These are phyloP conservation scores for Scheffersomyces quercinus DNA, from an alignment of 1,139 yeast species.

Conservation along the genomic window DNA sequence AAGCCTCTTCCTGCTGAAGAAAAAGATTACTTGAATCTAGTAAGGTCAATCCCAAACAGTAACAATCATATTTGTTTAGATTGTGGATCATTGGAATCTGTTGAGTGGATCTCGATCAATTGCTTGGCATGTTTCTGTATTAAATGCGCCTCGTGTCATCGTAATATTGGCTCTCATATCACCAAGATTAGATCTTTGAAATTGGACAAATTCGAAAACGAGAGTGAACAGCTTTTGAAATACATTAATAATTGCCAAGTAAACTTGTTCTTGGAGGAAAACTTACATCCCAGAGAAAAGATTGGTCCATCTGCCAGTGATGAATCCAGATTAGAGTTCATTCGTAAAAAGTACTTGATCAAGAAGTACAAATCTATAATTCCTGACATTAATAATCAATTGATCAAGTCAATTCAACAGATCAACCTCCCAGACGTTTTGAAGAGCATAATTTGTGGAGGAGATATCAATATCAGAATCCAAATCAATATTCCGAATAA, in stretches of 20 bases:
- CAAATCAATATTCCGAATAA: slow-evolving; percentile 25
- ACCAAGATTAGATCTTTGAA: slow-evolving; percentile 52
- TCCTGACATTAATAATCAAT: slow-evolving; percentile 25
- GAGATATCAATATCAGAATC: slow-evolving; percentile 41
- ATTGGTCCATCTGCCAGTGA: slow-evolving; percentile 36
- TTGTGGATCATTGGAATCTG: slow-evolving; percentile 63
- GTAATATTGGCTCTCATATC: slow-evolving; percentile 53
- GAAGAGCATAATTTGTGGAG: slow-evolving; percentile 51
- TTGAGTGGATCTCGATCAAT: slow-evolving; percentile 89
- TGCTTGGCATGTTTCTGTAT: slow-evolving; percentile 74
- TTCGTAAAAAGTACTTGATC: slow-evolving; percentile 50
- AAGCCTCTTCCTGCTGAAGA: slow-evolving; percentile 17
- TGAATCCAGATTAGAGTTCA: slow-evolving; percentile 42
- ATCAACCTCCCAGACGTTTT: slow-evolving; percentile 50
- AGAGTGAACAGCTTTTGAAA: slow-evolving; percentile 38
- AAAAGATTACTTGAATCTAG: slow-evolving; percentile 40
- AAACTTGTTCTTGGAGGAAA: slow-evolving; percentile 40
- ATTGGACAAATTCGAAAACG: slow-evolving; percentile 49
- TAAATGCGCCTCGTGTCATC: slow-evolving; percentile 68
- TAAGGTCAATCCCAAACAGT: slow-evolving; percentile 47
- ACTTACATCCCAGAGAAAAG: slow-evolving; percentile 14
- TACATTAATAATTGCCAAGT: slow-evolving; percentile 41
- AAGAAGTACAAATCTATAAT: slow-evolving; percentile 35
- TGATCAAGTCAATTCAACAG: slow-evolving; percentile 50
- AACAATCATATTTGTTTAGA: slow-evolving; percentile 75